Base-by-base conservation (phyloP, 495 filamentous ascomycete species). In the Penicillium tannophilum region DNA sequence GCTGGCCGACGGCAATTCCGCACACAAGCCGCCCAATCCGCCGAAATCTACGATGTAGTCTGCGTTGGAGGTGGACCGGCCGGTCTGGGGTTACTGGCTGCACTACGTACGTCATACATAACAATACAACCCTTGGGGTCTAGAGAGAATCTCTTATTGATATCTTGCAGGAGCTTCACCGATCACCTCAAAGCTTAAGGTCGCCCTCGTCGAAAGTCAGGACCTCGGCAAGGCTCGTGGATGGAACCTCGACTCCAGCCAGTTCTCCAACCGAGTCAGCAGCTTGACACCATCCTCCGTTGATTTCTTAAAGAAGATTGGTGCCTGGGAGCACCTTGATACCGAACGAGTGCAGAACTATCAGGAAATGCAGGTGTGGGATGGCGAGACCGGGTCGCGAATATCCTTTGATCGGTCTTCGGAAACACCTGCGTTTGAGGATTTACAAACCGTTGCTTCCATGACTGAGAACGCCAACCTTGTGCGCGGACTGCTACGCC, bases 391-490 rank as follows among this genome's bases (percentile, higher is more conserved):
- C 16, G 90, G 84, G 54, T 88, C 92, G 39, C 82, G 86, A 47
- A 96, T 99, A 70, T 87, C 89, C 55, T 99, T 99, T 72, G 89
- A 94, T 74, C 88, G 86, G 83, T 76, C 81, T 24, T 73, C 77
- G 17, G 80, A 82, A 24, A 74, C 80, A 17, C 71, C 74, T 2
- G 68, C 76, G 4, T 80, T 79, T 51, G 77, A 80, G 56, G 74
- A 78, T 48, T 60, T 74, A 42, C 71, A 71, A 23, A 89, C 86
- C 2, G 92, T 99, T 54, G 94, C 95, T 11, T 93, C 91, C 67
- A 99, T 99, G 94, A 90, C 84, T 26, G 94, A 99, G 79, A 99
- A 99, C 67, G 66, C 86, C 39, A 98, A 98, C 66, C 82, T 96
- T 16, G 90, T 90, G 12, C 84, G 84, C 12, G 91, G 84, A 2